Percentiles rank a stretch among this genome's conserved stretches.
Conservation (phyloP, 2,329 filamentous ascomycete genomes). For the Corynespora cassiicola region DNA sequence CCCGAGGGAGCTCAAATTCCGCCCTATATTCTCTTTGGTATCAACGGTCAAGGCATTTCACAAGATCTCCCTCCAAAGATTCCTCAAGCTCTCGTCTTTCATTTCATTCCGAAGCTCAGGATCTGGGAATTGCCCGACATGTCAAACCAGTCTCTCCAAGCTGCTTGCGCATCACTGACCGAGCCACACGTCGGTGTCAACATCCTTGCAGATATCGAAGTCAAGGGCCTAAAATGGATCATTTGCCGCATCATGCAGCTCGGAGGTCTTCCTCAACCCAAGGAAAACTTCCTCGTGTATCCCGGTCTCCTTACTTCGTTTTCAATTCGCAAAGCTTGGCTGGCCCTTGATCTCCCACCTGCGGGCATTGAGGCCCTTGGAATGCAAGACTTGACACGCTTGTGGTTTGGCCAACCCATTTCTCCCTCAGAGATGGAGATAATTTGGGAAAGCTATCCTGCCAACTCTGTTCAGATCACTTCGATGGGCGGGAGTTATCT, state of each 20-base stretch:
- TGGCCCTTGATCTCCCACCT: slow-evolving; percentile 20
- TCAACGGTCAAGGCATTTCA: slow-evolving; percentile 17
- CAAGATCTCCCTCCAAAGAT: slow-evolving; percentile 22
- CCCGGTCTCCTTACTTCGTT: slow-evolving; percentile 16
- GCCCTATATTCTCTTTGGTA: slow-evolving; percentile 31
- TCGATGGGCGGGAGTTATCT: too few species aligned
- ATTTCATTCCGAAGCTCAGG: slow-evolving; percentile 26
- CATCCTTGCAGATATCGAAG: slow-evolving; percentile 20
- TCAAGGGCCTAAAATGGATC: slow-evolving; percentile 22
- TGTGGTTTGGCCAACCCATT: slow-evolving; percentile 18
- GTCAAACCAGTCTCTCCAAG: slow-evolving; percentile 2
- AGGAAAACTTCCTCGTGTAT: slow-evolving; percentile 7
- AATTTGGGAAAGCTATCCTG: slow-evolving; percentile 23
- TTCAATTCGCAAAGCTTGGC: slow-evolving; percentile 27
- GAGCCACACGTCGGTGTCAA: slow-evolving; percentile 25
- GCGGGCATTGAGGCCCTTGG: slow-evolving; percentile 19
- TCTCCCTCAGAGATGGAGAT: slow-evolving; percentile 14
- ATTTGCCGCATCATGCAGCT: slow-evolving; percentile 25
- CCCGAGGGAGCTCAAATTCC: slow-evolving; percentile 15
- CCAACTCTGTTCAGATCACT: too few species aligned
- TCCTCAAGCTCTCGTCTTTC: slow-evolving; percentile 22
- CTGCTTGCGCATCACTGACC: slow-evolving; percentile 8
- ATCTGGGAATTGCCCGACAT: slow-evolving; percentile 24
- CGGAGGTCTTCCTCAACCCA: slow-evolving; percentile 7
- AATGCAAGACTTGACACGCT: slow-evolving; percentile 17